These are phyloP conservation scores for Jimgerdemannia flammicorona DNA, from an alignment of 192 early-diverging fungal species.

Conservation along the genomic window DNA sequence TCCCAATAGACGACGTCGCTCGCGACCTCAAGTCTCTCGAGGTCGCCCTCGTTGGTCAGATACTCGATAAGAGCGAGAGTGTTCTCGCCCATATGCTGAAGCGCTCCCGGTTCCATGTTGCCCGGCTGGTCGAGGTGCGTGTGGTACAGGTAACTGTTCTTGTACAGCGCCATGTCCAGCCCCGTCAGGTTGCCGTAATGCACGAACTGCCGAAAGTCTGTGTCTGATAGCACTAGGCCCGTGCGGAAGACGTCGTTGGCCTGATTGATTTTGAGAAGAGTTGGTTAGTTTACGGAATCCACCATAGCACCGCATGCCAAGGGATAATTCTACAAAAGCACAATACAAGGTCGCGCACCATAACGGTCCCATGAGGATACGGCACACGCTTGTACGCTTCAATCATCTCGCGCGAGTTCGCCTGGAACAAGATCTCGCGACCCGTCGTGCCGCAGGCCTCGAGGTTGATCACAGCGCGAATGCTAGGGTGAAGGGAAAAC, in stretches of 20 bases:
- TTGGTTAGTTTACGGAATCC: no score
- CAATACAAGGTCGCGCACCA: constrained; percentile 26
- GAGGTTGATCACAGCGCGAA: constrained; percentile 70
- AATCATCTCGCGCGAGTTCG: constrained; percentile 62
- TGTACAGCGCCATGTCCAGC: constrained; percentile 70
- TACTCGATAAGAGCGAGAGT: constrained; percentile 48
- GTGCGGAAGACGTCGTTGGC: constrained; percentile 55
- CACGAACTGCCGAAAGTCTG: constrained; percentile 74
- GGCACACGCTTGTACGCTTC: constrained; percentile 61
- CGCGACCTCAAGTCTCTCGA: constrained; percentile 38
- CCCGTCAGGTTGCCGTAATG: constrained; percentile 61
- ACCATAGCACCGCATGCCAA: no score
- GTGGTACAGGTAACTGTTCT: constrained; percentile 69
- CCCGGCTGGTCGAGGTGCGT: constrained; percentile 62
- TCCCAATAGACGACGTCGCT: constrained; percentile 59
- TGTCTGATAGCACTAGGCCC: constrained; percentile 65
- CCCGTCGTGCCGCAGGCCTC: constrained; percentile 70
- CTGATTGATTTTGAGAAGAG: constrained; percentile 17
- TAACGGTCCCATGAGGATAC: constrained; percentile 64
- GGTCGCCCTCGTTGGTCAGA: constrained; percentile 42
- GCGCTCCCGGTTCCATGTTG: constrained; percentile 50
- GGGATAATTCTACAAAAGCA: neutral
- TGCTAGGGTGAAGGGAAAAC: constrained; percentile 6
- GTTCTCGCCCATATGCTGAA: constrained; percentile 76
- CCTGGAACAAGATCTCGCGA: constrained; percentile 69